Conservation (phyloP, 768 basidiomycete genomes). For the Trametes cinnabarina region DNA sequence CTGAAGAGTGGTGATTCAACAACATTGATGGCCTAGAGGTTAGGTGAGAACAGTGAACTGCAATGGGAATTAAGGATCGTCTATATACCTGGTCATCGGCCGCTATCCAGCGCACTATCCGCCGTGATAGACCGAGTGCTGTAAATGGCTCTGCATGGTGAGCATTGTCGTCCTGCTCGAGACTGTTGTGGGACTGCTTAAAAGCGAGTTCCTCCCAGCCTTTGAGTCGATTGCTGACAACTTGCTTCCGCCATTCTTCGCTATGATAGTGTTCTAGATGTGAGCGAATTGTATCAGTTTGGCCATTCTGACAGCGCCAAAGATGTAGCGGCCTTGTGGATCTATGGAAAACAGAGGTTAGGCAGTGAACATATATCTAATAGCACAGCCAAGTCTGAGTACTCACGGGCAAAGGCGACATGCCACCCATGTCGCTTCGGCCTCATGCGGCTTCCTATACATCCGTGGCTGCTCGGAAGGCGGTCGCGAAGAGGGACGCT, state of each 20-base stretch:
- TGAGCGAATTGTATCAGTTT: conserved; percentile 23
- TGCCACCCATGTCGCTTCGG: neutral
- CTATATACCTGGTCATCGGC: conserved; percentile 37
- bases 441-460: neutral
- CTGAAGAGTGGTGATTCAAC: conserved; percentile 36
- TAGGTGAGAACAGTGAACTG: neutral
- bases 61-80: neutral
- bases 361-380: neutral
- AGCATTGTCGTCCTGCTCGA: neutral
- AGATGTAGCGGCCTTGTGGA: neutral
- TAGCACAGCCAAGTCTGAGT: neutral
- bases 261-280: conserved; percentile 27
- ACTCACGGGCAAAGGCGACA: neutral
- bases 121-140: conserved; percentile 23
- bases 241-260: conserved; percentile 11
- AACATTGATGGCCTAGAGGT: conserved; percentile 36
- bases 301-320: conserved; percentile 23
- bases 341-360: neutral
- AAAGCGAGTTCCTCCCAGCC: conserved; percentile 13
- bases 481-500: neutral
- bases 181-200: conserved; percentile 11
- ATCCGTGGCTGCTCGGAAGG: neutral
- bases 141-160: conserved; percentile 14
- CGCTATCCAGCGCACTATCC: conserved; percentile 27
- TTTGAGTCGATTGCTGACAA: conserved; percentile 20